phyloP scores from a whole-genome alignment of 2,329 filamentous ascomycete species.

The Alternaria arborescens region DNA sequence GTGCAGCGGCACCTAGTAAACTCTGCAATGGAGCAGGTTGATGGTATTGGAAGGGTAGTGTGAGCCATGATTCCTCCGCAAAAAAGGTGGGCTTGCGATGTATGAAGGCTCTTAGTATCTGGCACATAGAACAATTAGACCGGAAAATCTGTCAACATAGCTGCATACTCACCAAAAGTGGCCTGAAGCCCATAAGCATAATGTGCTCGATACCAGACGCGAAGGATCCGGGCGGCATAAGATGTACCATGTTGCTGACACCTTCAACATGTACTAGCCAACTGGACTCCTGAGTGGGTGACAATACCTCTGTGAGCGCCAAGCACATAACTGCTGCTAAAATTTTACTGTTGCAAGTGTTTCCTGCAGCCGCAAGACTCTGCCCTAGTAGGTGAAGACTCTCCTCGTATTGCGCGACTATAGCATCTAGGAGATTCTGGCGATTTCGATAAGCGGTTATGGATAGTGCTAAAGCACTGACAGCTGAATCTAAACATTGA shows the following conservation, averaged over 20 bases:
- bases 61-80: neutral
- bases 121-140: neutral
- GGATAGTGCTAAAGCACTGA: slow-evolving; percentile 1
- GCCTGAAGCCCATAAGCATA: neutral
- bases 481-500: neutral
- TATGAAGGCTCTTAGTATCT: neutral
- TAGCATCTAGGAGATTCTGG: neutral
- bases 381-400: neutral
- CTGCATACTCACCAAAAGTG: neutral
- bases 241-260: neutral
- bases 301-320: neutral
- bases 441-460: neutral
- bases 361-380: neutral
- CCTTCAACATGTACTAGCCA: slow-evolving; percentile 2
- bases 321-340: neutral
- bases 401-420: neutral
- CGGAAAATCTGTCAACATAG: neutral
- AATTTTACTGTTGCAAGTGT: neutral
- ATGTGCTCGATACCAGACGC: neutral
- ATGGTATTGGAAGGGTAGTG: neutral
- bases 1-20: neutral
- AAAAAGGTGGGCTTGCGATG: neutral
- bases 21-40: neutral
- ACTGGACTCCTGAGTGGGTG: neutral
- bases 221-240: neutral